Percentiles rank a stretch among this genome's conserved stretches.
These are phyloP conservation scores for Eimeria sp. DNA, from an alignment of 169 alveolate species.

Conservation along the genomic window DNA sequence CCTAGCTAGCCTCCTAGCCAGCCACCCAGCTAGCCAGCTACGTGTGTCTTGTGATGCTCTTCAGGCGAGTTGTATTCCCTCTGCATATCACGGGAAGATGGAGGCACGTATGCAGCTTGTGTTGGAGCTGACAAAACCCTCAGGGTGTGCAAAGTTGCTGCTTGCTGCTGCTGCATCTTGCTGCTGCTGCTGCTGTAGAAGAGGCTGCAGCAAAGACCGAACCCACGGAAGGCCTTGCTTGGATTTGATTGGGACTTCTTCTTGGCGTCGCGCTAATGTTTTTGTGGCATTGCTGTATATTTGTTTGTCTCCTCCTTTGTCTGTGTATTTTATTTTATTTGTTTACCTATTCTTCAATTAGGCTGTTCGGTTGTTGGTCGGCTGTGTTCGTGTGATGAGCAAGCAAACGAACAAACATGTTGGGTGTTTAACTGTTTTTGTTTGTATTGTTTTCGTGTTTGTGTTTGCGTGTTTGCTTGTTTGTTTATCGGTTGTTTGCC, in stretches of 20 bases:
- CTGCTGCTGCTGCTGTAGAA: not conserved
- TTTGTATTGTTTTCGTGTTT: not conserved
- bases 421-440: not conserved
- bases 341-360: not conserved
- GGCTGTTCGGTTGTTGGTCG: not conserved
- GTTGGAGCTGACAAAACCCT: slow-evolving; percentile 91
- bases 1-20: no score
- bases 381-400: not conserved
- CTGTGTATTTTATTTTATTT: not conserved
- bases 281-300: not conserved
- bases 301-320: not conserved
- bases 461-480: not conserved
- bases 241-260: no score
- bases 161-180: not conserved
- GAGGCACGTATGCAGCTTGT: slow-evolving; percentile 90
- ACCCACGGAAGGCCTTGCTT: no score
- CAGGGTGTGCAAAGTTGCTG: slow-evolving; percentile 84
- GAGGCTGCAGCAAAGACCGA: no score
- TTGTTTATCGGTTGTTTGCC: not conserved
- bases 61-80: slow-evolving; percentile 77
- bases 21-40: no score
- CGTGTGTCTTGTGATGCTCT: not conserved
- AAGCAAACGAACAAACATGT: not conserved
- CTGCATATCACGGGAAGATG: slow-evolving; percentile 87
- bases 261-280: not conserved